These are phyloP conservation scores for Blastocrithidia nonstop DNA, from an alignment of 208 protist genomes.

Conservation along the genomic window DNA sequence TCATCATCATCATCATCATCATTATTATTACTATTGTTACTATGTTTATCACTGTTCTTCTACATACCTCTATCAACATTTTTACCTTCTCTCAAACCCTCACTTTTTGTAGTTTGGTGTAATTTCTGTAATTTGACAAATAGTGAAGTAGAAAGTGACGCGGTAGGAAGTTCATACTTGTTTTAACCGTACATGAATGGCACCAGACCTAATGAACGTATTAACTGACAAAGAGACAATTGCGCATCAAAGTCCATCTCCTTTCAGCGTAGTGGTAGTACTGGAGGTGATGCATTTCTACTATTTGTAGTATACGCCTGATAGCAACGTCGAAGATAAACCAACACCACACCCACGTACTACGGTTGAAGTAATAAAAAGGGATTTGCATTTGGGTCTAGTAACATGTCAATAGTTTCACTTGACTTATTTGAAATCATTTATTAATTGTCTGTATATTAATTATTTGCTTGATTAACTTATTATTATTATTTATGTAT, in stretches of 20 bases:
- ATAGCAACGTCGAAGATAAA: slow-evolving; percentile 32
- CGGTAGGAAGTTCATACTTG: slow-evolving; percentile 4
- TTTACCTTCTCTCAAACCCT: background rate
- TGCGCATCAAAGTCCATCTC: slow-evolving; percentile 63
- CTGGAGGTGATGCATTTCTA: slow-evolving; percentile 3
- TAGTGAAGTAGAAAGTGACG: slow-evolving; percentile 6
- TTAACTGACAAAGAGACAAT: slow-evolving; percentile 26
- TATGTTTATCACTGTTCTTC: background rate
- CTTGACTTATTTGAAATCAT: no score
- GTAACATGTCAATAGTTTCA: no score
- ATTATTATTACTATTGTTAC: slow-evolving; percentile 1
- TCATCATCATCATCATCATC: background rate
- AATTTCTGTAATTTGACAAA: background rate
- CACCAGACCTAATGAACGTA: slow-evolving; percentile 46
- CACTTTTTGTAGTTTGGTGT: background rate
- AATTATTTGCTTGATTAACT: background rate
- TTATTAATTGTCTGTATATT: no score
- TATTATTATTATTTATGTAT: background rate
- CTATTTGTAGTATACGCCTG: slow-evolving; percentile 2
- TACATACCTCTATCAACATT: slow-evolving; percentile 1
- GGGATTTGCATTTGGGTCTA: slow-evolving; percentile 19
- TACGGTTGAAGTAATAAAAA: slow-evolving; percentile 35
- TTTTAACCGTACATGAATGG: slow-evolving; percentile 6
- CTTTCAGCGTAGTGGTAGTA: slow-evolving; percentile 48
- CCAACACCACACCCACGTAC: slow-evolving; percentile 57